These are phyloP conservation scores for Leccinum laetum DNA, from an alignment of 1,284 basidiomycete genomes.

Conservation along the genomic window DNA sequence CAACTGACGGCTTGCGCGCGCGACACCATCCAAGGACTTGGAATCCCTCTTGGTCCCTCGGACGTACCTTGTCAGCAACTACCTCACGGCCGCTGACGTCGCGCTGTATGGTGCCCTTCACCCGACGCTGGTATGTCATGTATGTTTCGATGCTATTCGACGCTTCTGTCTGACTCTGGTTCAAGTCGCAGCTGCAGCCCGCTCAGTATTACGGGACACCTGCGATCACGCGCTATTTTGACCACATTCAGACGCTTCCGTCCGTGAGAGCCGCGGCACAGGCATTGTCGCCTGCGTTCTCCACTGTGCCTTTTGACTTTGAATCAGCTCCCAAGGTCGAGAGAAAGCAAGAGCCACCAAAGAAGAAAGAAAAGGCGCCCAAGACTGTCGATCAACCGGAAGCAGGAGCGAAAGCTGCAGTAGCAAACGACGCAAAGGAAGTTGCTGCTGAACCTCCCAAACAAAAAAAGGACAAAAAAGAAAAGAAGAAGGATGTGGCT, in stretches of 20 bases:
- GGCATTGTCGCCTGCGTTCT: slow-evolving; percentile 55
- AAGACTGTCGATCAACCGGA: slow-evolving; percentile 41
- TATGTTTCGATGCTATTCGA: neutral
- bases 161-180: slow-evolving; percentile 15
- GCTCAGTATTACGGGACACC: slow-evolving; percentile 75
- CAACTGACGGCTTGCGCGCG: neutral
- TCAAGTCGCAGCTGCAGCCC: slow-evolving; percentile 65
- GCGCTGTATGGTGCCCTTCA: slow-evolving; percentile 84
- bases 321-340: slow-evolving; percentile 72
- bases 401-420: slow-evolving; percentile 27
- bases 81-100: slow-evolving; percentile 86
- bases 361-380: slow-evolving; percentile 80
- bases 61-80: slow-evolving; percentile 82
- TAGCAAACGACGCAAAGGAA: slow-evolving; percentile 27
- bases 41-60: slow-evolving; percentile 72
- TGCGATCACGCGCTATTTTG: slow-evolving; percentile 89
- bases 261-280: slow-evolving; percentile 58
- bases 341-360: slow-evolving; percentile 70
- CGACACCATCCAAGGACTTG: slow-evolving; percentile 53
- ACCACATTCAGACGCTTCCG: slow-evolving; percentile 82
- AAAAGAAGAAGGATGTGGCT: slow-evolving; percentile 53
- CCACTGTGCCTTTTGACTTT: slow-evolving; percentile 69
- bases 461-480: slow-evolving; percentile 47
- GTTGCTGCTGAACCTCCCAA: slow-evolving; percentile 36
- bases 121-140: slow-evolving; percentile 65